phyloP scores from a whole-genome alignment of 768 basidiomycete species.

The Calocybe gangraenosa region DNA sequence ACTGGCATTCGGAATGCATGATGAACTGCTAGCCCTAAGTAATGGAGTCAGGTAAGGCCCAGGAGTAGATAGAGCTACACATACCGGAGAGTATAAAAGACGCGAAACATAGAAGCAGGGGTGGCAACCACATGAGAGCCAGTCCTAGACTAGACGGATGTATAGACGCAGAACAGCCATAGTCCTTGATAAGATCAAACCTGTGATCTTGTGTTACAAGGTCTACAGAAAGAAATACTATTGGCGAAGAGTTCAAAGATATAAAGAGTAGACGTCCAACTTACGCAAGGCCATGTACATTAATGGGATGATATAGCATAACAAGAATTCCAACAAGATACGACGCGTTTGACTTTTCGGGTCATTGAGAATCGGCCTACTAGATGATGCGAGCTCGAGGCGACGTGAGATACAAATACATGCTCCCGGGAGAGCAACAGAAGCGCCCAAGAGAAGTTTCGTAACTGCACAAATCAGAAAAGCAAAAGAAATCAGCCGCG shows the following conservation, averaged over 20 bases:
- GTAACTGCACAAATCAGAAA: conserved; percentile 51
- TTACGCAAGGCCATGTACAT: conserved; percentile 57
- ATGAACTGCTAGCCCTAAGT: conserved; percentile 30
- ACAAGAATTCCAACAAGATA: conserved; percentile 36
- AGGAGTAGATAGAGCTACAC: conserved; percentile 12
- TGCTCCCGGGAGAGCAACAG: conserved; percentile 55
- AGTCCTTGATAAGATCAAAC: conserved; percentile 54
- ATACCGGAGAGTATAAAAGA: conserved; percentile 40
- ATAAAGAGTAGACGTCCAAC: conserved; percentile 19
- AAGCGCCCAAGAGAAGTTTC: conserved; percentile 47
- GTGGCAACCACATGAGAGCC: conserved; percentile 41
- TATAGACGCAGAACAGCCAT: conserved; percentile 50
- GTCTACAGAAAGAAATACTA: conserved; percentile 31
- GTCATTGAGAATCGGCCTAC: conserved; percentile 28
- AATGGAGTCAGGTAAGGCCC: neutral
- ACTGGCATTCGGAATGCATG: conserved; percentile 23
- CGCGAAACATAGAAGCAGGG: conserved; percentile 36
- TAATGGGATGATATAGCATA: conserved; percentile 54
- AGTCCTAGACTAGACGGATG: conserved; percentile 39
- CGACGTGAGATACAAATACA: conserved; percentile 52
- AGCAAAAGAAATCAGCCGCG: neutral
- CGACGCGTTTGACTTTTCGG: conserved; percentile 34
- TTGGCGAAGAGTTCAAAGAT: neutral
- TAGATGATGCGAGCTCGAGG: conserved; percentile 51
- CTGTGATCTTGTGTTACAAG: conserved; percentile 56